Conservation (phyloP, 148 eudicot genomes). For the Polygonum aviculare region DNA sequence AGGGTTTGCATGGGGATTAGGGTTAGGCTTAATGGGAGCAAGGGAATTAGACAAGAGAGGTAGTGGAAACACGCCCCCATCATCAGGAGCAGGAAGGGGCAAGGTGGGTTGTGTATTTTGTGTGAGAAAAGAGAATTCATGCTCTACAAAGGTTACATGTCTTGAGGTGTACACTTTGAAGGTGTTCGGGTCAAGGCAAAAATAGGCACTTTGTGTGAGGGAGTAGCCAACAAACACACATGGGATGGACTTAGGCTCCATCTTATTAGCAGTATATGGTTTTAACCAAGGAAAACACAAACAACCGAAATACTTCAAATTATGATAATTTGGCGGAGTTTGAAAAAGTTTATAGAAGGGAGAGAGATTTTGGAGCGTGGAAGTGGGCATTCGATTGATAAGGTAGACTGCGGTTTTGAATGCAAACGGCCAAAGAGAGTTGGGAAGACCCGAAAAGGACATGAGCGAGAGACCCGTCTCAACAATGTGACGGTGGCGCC, state of each 20-base stretch:
- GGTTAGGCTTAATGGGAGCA: too few relatives aligned
- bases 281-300: not conserved
- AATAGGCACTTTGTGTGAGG: not conserved
- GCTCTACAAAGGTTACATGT: conserved; percentile 8
- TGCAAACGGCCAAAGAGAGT: not conserved
- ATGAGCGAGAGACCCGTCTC: too few relatives aligned
- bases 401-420: not conserved
- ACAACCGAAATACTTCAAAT: too few relatives aligned
- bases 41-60: too few relatives aligned
- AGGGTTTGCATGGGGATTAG: not conserved
- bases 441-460: not conserved
- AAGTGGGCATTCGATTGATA: too few relatives aligned
- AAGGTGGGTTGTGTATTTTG: not conserved
- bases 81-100: not conserved
- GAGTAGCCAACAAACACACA: not conserved
- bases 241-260: not conserved
- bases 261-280: not conserved
- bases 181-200: not conserved
- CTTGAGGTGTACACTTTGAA: conserved; percentile 1
- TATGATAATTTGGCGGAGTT: too few relatives aligned
- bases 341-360: not conserved
- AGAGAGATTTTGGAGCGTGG: not conserved
- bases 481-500: too few relatives aligned
- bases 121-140: not conserved
- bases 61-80: too few relatives aligned